phyloP scores from a whole-genome alignment of 805 yeast genomes.

The Saturnispora halmiae region DNA sequence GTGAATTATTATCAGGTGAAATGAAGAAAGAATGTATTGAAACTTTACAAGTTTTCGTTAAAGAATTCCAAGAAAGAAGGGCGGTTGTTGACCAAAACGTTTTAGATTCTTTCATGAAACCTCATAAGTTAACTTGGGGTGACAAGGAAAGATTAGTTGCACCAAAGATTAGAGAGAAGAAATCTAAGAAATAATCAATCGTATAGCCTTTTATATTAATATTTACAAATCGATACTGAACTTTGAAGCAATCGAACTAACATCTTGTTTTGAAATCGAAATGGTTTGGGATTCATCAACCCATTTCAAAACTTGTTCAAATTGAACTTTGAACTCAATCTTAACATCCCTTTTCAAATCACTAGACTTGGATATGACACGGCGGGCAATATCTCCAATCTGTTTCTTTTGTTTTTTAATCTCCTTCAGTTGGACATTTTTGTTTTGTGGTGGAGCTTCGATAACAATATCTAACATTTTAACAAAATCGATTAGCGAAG shows the following conservation, averaged over 20 bases:
- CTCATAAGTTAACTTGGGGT: conserved; percentile 75
- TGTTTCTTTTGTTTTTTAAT: conserved; percentile 4
- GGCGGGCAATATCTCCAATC: neutral
- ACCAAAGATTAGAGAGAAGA: conserved; percentile 45
- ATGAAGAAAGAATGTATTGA: conserved; percentile 82
- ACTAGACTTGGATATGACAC: neutral
- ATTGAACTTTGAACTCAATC: conserved; percentile 10
- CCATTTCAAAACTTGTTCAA: conserved; percentile 13
- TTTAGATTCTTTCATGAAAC: conserved; percentile 67
- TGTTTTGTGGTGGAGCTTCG: conserved; percentile 4
- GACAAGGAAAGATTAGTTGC: conserved; percentile 65
- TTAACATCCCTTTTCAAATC: conserved; percentile 2
- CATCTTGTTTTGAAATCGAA: conserved; percentile 8
- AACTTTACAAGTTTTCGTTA: conserved; percentile 69
- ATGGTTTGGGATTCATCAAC: conserved; percentile 15
- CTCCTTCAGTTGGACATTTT: neutral
- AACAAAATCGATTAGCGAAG: conserved; percentile 18
- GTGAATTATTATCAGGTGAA: conserved; percentile 86
- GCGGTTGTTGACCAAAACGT: conserved; percentile 50
- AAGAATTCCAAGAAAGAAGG: conserved; percentile 74
- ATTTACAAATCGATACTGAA: conserved; percentile 5
- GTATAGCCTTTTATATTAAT: no score
- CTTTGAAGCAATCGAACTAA: conserved; percentile 4
- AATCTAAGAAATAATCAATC: conserved; percentile 22
- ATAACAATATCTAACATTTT: conserved; percentile 15